Conservation (phyloP, 192 early-diverging fungal species). For the Umbelopsis vinacea region DNA sequence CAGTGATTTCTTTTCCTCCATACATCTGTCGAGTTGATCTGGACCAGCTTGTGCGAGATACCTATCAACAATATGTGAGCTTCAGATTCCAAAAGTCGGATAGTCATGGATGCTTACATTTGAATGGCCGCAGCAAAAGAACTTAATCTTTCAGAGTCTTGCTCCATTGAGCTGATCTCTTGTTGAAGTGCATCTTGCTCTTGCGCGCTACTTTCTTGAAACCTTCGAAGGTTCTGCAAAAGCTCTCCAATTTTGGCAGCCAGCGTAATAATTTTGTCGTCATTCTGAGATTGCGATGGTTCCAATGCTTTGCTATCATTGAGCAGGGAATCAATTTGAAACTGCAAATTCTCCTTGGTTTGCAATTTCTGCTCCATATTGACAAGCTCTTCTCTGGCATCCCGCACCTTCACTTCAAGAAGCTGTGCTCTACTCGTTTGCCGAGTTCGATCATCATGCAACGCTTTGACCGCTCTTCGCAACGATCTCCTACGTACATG, state of each 20-base stretch:
- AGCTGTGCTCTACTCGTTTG: conserved; percentile 37
- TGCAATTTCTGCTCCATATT: conserved; percentile 22
- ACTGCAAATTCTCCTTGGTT: background rate
- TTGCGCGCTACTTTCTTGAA: conserved; percentile 20
- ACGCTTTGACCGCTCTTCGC: conserved; percentile 38
- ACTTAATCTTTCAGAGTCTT: background rate
- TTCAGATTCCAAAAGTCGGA: background rate
- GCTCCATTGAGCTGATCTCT: background rate
- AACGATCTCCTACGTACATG: conserved; percentile 25
- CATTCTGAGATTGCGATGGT: conserved; percentile 11
- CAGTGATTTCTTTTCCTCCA: background rate
- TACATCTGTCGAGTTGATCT: background rate
- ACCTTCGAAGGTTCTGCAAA: conserved; percentile 33
- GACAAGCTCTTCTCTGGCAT: conserved; percentile 33
- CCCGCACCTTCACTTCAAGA: conserved; percentile 41
- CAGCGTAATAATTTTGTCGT: background rate
- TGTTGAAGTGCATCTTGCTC: background rate
- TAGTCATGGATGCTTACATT: background rate
- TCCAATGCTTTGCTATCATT: conserved; percentile 4
- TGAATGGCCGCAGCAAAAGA: background rate
- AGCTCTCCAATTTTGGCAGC: conserved; percentile 3
- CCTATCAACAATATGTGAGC: background rate
- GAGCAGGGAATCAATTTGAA: background rate
- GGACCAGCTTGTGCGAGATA: background rate
- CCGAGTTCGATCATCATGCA: conserved; percentile 47